Evolutionary conservation across 805 yeast species (phyloP).

Genomic region (Saturnispora bothae): DNA sequence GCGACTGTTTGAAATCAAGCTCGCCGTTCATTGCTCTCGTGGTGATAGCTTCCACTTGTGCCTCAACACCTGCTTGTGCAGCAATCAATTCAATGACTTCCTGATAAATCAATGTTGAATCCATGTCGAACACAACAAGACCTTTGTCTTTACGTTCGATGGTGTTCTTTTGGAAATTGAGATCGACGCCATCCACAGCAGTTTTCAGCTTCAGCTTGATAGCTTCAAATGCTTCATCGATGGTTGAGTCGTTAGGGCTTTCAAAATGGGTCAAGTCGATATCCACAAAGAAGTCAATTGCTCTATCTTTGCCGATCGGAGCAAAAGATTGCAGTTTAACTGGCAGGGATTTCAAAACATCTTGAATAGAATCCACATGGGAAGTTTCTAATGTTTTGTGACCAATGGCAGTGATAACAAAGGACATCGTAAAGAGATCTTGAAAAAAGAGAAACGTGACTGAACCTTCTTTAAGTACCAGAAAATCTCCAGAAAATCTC

Average conservation of each 20-base stretch:
- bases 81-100: slow-evolving; percentile 97
- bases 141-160: slow-evolving; percentile 31
- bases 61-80: slow-evolving; percentile 83
- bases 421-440: slow-evolving; percentile 14
- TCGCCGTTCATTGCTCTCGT: slow-evolving; percentile 96
- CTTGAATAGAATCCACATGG: background rate
- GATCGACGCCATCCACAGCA: slow-evolving; percentile 26
- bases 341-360: slow-evolving; percentile 23
- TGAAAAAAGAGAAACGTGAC: background rate
- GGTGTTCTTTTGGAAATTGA: slow-evolving; percentile 31
- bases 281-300: slow-evolving; percentile 28
- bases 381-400: slow-evolving; percentile 6
- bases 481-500: too few relatives aligned
- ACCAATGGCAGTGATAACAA: slow-evolving; percentile 25
- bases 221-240: slow-evolving; percentile 12
- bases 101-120: slow-evolving; percentile 88
- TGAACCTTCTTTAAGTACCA: too few relatives aligned
- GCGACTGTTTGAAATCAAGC: slow-evolving; percentile 76
- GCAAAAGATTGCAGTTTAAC: slow-evolving; percentile 21
- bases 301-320: slow-evolving; percentile 27
- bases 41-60: slow-evolving; percentile 78
- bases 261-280: slow-evolving; percentile 15
- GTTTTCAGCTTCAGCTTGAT: slow-evolving; percentile 17
- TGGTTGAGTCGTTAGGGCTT: slow-evolving; percentile 6
- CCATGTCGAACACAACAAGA: slow-evolving; percentile 92